A percentile compares a stretch with the other conserved stretches of the same genome.
Evolutionary conservation across 169 alveolate genomes (phyloP).

Genomic region (Eimeria praecox): DNA sequence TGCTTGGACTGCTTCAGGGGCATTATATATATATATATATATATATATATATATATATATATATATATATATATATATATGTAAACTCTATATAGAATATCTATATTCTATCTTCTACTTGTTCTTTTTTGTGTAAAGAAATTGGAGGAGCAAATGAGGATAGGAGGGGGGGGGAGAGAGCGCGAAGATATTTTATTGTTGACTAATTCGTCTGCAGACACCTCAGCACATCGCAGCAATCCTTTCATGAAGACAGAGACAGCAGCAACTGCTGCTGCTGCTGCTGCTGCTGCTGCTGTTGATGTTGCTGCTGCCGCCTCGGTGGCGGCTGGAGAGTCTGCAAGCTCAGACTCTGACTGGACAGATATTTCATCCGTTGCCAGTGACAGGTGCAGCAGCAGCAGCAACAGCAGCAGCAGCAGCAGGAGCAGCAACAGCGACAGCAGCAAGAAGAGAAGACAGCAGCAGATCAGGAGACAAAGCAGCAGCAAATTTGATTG

Average conservation of each 20-base stretch:
- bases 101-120: too few relatives aligned
- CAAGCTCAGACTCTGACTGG: neutral
- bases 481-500: neutral
- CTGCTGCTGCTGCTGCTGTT: conserved; percentile 10
- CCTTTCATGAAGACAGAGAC: neutral
- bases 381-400: neutral
- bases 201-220: neutral
- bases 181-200: neutral
- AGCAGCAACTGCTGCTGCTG: neutral
- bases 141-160: neutral
- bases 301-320: conserved; percentile 13
- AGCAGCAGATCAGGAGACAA: neutral
- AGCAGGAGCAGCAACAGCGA: conserved; percentile 45
- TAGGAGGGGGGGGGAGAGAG: neutral
- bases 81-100: too few relatives aligned
- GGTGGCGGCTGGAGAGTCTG: conserved; percentile 5
- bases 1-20: neutral
- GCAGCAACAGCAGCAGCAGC: conserved; percentile 53
- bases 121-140: too few relatives aligned
- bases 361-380: neutral
- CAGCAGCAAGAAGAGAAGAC: conserved; percentile 14
- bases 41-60: too few relatives aligned
- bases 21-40: too few relatives aligned
- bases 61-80: too few relatives aligned
- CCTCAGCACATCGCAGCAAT: neutral